Evolutionary conservation across 1,139 yeast species (phyloP), one percentile per base, ranked within the genome.

Genomic region (Hemisphaericaspora xylanilytica): DNA sequence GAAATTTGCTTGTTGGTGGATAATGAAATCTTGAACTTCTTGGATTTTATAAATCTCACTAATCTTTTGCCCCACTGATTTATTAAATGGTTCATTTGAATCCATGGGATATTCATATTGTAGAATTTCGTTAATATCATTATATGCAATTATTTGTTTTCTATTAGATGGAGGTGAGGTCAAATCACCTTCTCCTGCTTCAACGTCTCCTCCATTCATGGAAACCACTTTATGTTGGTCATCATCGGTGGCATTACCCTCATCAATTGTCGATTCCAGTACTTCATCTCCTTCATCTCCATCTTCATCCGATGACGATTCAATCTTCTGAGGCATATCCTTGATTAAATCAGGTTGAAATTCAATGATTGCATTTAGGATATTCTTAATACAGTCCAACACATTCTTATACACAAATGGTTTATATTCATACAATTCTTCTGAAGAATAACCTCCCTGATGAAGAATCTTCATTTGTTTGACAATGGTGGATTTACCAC

Each of bases 391-490:
- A 48, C 88, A 80, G 43, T 83, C 88, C 47, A 81, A 60, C 11
- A 84, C 64, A 55, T 85, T 85, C 45, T 79, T 79, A 54, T 73
- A 81, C 15, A 85, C 85, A 49, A 82, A 80, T 0, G 89, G 86
- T 51, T 75, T 78, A 58, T 81, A 82, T 43, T 81, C 87, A 42
- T 68, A 59, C 33, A 80, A 59, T 55, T 85, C 94, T 40, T 81
- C 79, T 35, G 70, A 67, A 1, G 81, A 56, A 55, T 81, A 85
- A 4, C 90, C 92, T 51, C 77, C 72, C 50, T 83, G 84, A 55
- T 83, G 89, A 40, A 84, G 62, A 37, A 84, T 82, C 55, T 82
- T 84, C 68, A 84, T 73, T 58, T 84, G 92, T 54, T 83, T 85
- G 36, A 84, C 75, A 35, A 84, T 79, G 4, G 92, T 84, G 3